Conservation (phyloP, 148 eudicot species). For the Vaccinium macrocarpon region DNA sequence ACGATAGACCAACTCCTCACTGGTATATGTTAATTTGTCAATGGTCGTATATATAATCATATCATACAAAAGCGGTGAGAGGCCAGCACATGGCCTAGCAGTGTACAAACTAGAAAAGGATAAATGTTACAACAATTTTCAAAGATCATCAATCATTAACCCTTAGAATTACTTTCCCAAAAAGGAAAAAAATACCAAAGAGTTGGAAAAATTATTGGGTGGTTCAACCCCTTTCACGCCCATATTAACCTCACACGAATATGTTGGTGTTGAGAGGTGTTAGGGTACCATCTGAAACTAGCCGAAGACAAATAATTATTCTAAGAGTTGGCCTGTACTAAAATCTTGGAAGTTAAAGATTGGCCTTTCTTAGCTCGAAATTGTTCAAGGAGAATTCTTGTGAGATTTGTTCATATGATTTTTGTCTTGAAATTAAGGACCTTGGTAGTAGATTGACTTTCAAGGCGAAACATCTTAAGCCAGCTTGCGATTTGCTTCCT, state of each 20-base stretch:
- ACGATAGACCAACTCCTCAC: no score
- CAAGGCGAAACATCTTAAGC: no score
- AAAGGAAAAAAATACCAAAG: no score
- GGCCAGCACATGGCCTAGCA: slow-evolving; percentile 39
- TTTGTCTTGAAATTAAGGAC: not conserved
- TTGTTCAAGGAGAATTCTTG: not conserved
- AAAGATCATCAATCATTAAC: not conserved
- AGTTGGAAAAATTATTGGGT: not conserved
- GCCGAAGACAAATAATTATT: no score
- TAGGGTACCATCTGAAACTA: not conserved
- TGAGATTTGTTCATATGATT: not conserved
- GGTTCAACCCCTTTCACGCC: not conserved
- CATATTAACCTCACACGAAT: no score
- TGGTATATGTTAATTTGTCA: no score
- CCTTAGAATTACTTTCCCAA: not conserved
- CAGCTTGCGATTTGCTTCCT: no score
- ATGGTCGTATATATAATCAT: no score
- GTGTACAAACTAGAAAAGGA: slow-evolving; percentile 32
- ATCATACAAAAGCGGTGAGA: not conserved
- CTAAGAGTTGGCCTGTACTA: not conserved
- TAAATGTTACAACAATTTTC: slow-evolving; percentile 24
- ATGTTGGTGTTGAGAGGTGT: not conserved
- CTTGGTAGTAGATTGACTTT: no score
- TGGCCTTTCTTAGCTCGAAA: not conserved
- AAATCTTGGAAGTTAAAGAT: not conserved